These are phyloP conservation scores for Arthroderma sp. DNA, from an alignment of 2,329 filamentous ascomycete genomes.

Conservation along the genomic window DNA sequence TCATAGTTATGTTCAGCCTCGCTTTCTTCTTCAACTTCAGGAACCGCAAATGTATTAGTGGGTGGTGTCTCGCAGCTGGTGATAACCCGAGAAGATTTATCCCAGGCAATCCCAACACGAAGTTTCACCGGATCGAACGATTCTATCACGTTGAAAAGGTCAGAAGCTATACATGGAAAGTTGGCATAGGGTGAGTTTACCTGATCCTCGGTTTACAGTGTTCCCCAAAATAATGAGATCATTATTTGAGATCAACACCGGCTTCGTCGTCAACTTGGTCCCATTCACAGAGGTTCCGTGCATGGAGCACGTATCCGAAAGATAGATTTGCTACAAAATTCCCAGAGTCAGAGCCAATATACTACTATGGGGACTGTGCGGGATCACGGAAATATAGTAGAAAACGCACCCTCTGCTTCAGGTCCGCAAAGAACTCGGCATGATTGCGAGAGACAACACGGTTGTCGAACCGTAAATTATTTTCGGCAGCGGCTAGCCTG, in stretches of 20 bases:
- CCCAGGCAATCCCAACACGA: not conserved
- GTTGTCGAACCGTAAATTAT: conserved; percentile 37
- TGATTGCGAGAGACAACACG: conserved; percentile 38
- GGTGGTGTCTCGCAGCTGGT: not conserved
- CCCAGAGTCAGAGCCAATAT: not conserved
- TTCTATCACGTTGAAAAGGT: not conserved
- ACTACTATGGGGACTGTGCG: no score
- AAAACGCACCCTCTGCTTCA: conserved; percentile 21
- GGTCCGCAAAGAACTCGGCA: conserved; percentile 26
- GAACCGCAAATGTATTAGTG: conserved; percentile 2
- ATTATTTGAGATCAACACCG: conserved; percentile 29
- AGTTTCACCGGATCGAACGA: not conserved
- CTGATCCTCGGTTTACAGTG: conserved; percentile 38
- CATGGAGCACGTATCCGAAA: conserved; percentile 48
- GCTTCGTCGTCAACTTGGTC: conserved; percentile 28
- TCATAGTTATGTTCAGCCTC: not conserved
- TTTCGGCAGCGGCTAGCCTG: conserved; percentile 24
- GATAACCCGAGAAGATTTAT: not conserved
- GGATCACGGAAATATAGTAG: no score
- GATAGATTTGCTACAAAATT: conserved; percentile 31
- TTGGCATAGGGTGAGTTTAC: conserved; percentile 20
- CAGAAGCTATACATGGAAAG: not conserved
- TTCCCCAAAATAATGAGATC: conserved; percentile 37
- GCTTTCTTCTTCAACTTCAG: not conserved
- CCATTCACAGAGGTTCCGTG: conserved; percentile 50